Conservation (phyloP, 2,329 filamentous ascomycete genomes). For the Colletotrichum sp. region DNA sequence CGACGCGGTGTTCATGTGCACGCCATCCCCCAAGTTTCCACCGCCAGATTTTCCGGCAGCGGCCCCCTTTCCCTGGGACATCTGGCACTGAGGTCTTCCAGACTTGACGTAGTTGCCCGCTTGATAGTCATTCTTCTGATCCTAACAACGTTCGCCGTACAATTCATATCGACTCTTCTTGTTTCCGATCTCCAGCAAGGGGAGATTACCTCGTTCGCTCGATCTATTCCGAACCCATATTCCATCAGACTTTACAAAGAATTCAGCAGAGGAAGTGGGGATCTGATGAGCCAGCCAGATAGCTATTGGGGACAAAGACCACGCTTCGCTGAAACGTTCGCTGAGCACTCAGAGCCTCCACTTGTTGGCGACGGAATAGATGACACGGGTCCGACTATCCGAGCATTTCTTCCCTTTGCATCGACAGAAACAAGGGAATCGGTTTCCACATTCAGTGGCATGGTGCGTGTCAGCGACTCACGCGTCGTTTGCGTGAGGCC, state of each 20-base stretch:
- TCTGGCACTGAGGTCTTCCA: background rate
- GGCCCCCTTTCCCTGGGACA: background rate
- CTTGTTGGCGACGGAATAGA: background rate
- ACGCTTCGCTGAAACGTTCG: too few relatives aligned
- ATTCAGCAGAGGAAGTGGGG: too few relatives aligned
- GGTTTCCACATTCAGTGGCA: accelerated
- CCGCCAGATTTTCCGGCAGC: background rate
- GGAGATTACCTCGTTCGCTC: background rate
- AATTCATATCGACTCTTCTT: background rate
- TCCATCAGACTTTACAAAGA: too few relatives aligned
- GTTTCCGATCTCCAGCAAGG: background rate
- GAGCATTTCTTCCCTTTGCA: background rate
- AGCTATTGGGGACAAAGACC: too few relatives aligned
- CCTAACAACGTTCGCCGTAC: background rate
- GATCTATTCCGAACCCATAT: background rate
- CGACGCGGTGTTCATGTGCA: background rate
- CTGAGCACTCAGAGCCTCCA: too few relatives aligned
- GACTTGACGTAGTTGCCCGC: background rate
- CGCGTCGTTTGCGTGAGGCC: background rate
- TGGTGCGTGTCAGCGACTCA: background rate
- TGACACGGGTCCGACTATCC: background rate
- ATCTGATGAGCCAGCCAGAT: too few relatives aligned
- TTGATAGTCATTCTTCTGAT: background rate
- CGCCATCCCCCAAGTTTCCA: background rate
- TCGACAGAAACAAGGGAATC: background rate